A percentile compares a stretch with the other conserved stretches of the same genome.
phyloP scores from a whole-genome alignment of 2,329 filamentous ascomycete species.

The Xylaria sp. region DNA sequence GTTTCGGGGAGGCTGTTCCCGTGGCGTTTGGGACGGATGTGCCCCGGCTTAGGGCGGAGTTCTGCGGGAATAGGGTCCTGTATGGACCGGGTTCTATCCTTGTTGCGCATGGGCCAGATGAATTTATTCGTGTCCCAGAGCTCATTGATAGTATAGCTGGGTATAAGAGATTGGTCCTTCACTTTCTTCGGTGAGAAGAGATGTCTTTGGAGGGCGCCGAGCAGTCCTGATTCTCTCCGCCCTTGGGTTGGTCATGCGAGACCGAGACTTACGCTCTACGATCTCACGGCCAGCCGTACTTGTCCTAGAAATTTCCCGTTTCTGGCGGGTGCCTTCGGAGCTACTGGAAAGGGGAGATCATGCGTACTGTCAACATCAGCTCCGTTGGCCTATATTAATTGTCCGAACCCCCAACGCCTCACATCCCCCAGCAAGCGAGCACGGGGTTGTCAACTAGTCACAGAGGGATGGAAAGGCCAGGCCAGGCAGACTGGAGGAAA shows the following conservation, averaged over 20 bases:
- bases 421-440: no score
- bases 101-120: conserved; percentile 53
- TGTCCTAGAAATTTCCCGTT: no score
- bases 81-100: conserved; percentile 56
- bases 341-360: no score
- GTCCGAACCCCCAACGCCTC: no score
- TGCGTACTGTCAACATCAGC: no score
- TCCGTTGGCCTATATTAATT: no score
- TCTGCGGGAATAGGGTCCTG: conserved; percentile 49
- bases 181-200: conserved; percentile 27
- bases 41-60: conserved; percentile 49
- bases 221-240: background rate
- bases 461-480: no score
- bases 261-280: background rate
- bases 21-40: conserved; percentile 55
- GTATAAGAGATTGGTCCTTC: conserved; percentile 50
- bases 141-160: conserved; percentile 52
- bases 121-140: conserved; percentile 51
- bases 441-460: no score
- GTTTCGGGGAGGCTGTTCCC: conserved; percentile 50
- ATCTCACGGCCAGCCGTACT: background rate
- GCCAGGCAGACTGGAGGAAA: no score
- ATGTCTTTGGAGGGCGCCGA: background rate
- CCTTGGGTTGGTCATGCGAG: background rate
- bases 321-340: no score